phyloP scores from a whole-genome alignment of 179 eudicot genomes.

The Pouteria campechiana region DNA sequence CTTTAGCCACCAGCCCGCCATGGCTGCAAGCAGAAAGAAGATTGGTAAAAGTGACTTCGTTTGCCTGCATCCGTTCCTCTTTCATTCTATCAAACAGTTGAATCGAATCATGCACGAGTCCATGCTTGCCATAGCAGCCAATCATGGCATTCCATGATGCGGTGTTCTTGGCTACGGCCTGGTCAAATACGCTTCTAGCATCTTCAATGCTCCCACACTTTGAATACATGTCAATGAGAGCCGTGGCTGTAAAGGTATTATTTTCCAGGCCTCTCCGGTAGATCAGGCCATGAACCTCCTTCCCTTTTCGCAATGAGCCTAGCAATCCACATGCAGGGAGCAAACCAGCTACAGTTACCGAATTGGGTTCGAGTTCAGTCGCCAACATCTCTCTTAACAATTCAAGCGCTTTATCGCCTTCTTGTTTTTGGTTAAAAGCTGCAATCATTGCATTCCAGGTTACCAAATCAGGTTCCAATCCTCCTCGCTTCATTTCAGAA shows the following conservation, averaged over 20 bases:
- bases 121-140: constrained; percentile 57
- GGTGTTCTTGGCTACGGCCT: constrained; percentile 16
- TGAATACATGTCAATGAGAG: constrained; percentile 55
- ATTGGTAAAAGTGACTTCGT: constrained; percentile 44
- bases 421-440: constrained; percentile 39
- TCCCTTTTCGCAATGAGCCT: constrained; percentile 28
- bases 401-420: constrained; percentile 27
- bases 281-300: constrained; percentile 46
- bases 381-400: constrained; percentile 36
- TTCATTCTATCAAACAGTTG: constrained; percentile 39
- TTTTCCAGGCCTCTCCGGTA: constrained; percentile 29
- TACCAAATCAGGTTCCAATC: constrained; percentile 28
- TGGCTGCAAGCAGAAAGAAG: constrained; percentile 65
- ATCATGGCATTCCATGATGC: constrained; percentile 59
- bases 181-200: constrained; percentile 35
- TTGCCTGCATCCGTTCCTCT: constrained; percentile 27
- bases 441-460: constrained; percentile 61
- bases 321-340: constrained; percentile 46
- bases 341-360: constrained; percentile 46
- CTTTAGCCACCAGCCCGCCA: constrained; percentile 47
- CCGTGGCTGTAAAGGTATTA: constrained; percentile 44
- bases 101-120: constrained; percentile 26
- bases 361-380: constrained; percentile 41
- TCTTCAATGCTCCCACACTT: constrained; percentile 43
- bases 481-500: constrained; percentile 29